These are phyloP conservation scores for Mixia osmundae DNA, from an alignment of 1,284 basidiomycete species.

Conservation along the genomic window DNA sequence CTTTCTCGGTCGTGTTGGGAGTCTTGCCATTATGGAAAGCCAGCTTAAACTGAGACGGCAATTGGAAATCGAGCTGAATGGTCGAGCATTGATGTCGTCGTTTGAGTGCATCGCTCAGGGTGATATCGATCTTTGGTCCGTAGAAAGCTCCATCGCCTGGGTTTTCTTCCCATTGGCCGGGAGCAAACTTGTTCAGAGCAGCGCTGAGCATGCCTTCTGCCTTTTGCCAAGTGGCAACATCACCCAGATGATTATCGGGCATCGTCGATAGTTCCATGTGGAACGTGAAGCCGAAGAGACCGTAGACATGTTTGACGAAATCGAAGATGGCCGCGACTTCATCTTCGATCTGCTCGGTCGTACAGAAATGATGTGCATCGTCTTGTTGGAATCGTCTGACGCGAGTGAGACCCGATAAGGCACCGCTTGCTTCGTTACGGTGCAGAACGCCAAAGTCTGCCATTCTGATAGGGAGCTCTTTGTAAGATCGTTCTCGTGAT, in stretches of 20 bases:
- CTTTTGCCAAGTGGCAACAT: constrained; percentile 66
- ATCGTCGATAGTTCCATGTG: constrained; percentile 84
- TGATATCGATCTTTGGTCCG: constrained; percentile 34
- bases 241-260: constrained; percentile 81
- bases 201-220: constrained; percentile 65
- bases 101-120: constrained; percentile 72
- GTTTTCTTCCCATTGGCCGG: constrained; percentile 81
- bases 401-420: constrained; percentile 75
- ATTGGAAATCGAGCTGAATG: constrained; percentile 96
- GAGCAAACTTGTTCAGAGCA: constrained; percentile 65
- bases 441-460: constrained; percentile 98
- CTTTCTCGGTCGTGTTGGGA: constrained; percentile 17
- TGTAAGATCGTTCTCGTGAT: constrained; percentile 77
- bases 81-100: constrained; percentile 96
- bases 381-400: constrained; percentile 93
- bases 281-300: constrained; percentile 94
- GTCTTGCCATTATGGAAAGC: constrained; percentile 40
- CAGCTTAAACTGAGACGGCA: constrained; percentile 92
- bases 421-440: constrained; percentile 88
- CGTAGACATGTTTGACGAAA: constrained; percentile 84
- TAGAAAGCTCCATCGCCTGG: constrained; percentile 74
- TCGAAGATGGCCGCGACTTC: constrained; percentile 77
- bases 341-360: constrained; percentile 73
- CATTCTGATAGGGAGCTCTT: constrained; percentile 86
- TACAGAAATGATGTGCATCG: constrained; percentile 93